Base-by-base conservation (phyloP, 2,329 filamentous ascomycete genomes). In the Macrophomina pseudophaseolina region DNA sequence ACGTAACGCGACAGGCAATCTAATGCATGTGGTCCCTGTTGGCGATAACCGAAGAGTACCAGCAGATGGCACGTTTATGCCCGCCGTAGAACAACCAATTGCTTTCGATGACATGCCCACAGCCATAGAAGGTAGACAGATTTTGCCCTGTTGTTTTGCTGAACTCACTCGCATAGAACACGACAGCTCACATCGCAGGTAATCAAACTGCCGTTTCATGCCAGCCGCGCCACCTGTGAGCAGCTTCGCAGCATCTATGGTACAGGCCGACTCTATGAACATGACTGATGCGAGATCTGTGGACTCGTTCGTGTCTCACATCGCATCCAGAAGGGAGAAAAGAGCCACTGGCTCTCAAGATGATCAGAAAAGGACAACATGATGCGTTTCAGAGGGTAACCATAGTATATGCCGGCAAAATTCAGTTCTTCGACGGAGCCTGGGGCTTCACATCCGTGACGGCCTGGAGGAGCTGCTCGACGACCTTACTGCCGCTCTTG, bases 381-480 rank as follows among this genome's bases (percentile, higher is more conserved):
- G 52, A 46, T 33, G 63, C 52, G 52, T 65, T 58, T 65, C 63
- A 65, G 38, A 44, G 52, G 63, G 46, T 56, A 58, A 66, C 38
- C 51, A 51, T 48, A 52, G 54, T 28, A 42, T 40, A 53, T 60
- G 44, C 38, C n/a, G 64, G 16, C 38, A 9, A 11, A 30, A 9
- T 58, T 66, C 28, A 52, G 44, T 32, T 42, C 64, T 62, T 63
- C 46, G 56, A 28, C 35, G 87, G 87, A 42, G 87, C 85, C 70
- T 91, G 86, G 14, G 94, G 91, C 80, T 93, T 89, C 70, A 94
- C 90, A 70, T 94, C 89, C 71, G 92, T 90, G 44, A 97, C 92
- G n/a, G 92, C 92, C 70, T 87, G 86, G 71, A 98, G 86, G 71
- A 99, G 83, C 76, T 96, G 90, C 71, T 92, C 87, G 63, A 97